Percentiles rank a stretch among this genome's conserved stretches.
phyloP scores from a whole-genome alignment of 2,329 filamentous ascomycete species.

The Achaetomium macrosporum region DNA sequence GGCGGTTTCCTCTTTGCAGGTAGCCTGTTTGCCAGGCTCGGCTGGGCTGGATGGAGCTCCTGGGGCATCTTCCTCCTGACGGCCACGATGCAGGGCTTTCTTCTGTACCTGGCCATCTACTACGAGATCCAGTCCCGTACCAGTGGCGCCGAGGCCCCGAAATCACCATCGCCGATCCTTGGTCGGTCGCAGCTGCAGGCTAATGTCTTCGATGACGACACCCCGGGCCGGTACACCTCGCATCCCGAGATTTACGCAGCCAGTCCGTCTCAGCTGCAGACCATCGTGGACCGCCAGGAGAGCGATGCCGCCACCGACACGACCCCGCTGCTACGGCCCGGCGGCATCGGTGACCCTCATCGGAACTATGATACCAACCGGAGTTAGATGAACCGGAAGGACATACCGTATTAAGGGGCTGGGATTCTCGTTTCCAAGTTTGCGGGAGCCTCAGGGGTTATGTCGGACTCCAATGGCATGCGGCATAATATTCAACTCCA shows the following conservation, averaged over 20 bases:
- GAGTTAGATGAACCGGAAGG: slow-evolving; percentile 17
- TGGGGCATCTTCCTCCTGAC: slow-evolving; percentile 91
- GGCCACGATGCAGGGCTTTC: slow-evolving; percentile 72
- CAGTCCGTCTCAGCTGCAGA: slow-evolving; percentile 46
- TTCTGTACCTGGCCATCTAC: slow-evolving; percentile 74
- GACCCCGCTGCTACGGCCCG: slow-evolving; percentile 44
- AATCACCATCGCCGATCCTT: slow-evolving; percentile 24
- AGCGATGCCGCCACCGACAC: slow-evolving; percentile 45
- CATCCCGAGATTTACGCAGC: slow-evolving; percentile 48
- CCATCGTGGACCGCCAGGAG: slow-evolving; percentile 46
- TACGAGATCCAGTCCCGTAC: slow-evolving; percentile 54
- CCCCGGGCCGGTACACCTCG: slow-evolving; percentile 46
- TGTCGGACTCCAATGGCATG: neutral
- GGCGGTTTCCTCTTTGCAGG: slow-evolving; percentile 85
- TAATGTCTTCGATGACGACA: slow-evolving; percentile 45
- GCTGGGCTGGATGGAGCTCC: slow-evolving; percentile 82
- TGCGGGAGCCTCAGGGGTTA: neutral
- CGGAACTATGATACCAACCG: slow-evolving; percentile 35
- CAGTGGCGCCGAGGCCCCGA: slow-evolving; percentile 7
- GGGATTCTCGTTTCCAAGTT: neutral
- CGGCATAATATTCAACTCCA: too few species aligned
- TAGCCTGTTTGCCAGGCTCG: slow-evolving; percentile 74
- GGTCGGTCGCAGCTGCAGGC: slow-evolving; percentile 27
- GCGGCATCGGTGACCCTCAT: slow-evolving; percentile 42
- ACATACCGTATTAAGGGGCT: slow-evolving; percentile 10